Conservation (phyloP, 768 basidiomycete species). For the Lentinula detonsa region DNA sequence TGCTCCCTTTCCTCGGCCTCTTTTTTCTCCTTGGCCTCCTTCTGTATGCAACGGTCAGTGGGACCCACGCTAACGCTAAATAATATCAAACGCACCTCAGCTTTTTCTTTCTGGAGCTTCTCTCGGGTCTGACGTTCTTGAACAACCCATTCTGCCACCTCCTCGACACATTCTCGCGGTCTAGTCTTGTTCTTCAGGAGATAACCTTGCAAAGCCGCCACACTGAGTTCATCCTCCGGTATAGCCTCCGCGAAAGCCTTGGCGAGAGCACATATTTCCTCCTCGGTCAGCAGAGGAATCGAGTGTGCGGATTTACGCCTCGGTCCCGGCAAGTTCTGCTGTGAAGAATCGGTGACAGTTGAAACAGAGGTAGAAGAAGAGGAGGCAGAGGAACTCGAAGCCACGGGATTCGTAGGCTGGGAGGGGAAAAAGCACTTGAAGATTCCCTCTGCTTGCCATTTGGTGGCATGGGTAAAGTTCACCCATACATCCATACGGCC, state of each 20-base stretch:
- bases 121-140: slow-evolving; percentile 81
- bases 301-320: slow-evolving; percentile 60
- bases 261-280: slow-evolving; percentile 71
- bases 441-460: slow-evolving; percentile 90
- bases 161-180: slow-evolving; percentile 80
- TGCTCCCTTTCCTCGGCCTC: slow-evolving; percentile 56
- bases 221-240: slow-evolving; percentile 84
- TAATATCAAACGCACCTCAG: slow-evolving; percentile 31
- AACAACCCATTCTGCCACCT: slow-evolving; percentile 70
- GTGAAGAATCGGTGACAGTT: slow-evolving; percentile 39
- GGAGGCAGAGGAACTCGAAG: slow-evolving; percentile 17
- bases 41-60: slow-evolving; percentile 29
- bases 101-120: slow-evolving; percentile 78
- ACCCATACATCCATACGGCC: slow-evolving; percentile 94
- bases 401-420: slow-evolving; percentile 30
- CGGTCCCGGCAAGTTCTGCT: slow-evolving; percentile 60
- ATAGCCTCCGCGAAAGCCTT: slow-evolving; percentile 79
- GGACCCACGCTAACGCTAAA: background rate
- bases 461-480: slow-evolving; percentile 85
- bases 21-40: slow-evolving; percentile 75
- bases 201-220: slow-evolving; percentile 81
- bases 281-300: slow-evolving; percentile 67
- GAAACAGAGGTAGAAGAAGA: slow-evolving; percentile 14
- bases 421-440: slow-evolving; percentile 93
- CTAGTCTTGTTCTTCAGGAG: slow-evolving; percentile 86